Evolutionary conservation across 345 rosid genomes (phyloP).

Genomic region (Rhodomyrtus tomentosa): DNA sequence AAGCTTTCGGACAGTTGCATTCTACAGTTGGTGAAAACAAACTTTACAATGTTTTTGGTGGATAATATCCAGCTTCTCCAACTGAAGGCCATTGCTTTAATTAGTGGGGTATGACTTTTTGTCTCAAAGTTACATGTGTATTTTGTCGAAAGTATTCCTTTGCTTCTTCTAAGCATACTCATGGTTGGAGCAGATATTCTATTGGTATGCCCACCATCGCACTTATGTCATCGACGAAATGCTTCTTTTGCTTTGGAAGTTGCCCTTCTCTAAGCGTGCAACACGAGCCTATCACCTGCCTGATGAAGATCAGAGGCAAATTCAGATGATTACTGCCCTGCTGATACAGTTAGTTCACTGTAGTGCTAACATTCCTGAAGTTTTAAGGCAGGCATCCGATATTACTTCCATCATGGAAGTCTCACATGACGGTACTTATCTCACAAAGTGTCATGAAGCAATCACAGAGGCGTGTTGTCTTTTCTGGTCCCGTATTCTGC

Average conservation of each 20-base stretch:
- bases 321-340: constrained; percentile 93
- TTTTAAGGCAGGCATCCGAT: constrained; percentile 47
- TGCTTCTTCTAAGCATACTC: constrained; percentile 1
- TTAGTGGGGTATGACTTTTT: constrained; percentile 61
- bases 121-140: not conserved
- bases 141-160: not conserved
- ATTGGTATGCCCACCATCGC: constrained; percentile 77
- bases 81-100: constrained; percentile 80
- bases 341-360: constrained; percentile 91
- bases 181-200: constrained; percentile 56
- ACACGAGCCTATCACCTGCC: constrained; percentile 81
- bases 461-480: constrained; percentile 87
- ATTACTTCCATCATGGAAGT: constrained; percentile 49
- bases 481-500: constrained; percentile 96
- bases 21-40: constrained; percentile 78
- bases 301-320: constrained; percentile 98
- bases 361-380: constrained; percentile 85
- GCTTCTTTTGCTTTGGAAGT: constrained; percentile 80
- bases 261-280: constrained; percentile 76
- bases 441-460: constrained; percentile 68
- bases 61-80: constrained; percentile 95
- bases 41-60: constrained; percentile 82
- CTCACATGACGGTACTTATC: constrained; percentile 59
- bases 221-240: constrained; percentile 78
- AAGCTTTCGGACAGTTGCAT: constrained; percentile 95